These are phyloP conservation scores for Tulasnella sp. DNA, from an alignment of 768 basidiomycete genomes.

Conservation along the genomic window DNA sequence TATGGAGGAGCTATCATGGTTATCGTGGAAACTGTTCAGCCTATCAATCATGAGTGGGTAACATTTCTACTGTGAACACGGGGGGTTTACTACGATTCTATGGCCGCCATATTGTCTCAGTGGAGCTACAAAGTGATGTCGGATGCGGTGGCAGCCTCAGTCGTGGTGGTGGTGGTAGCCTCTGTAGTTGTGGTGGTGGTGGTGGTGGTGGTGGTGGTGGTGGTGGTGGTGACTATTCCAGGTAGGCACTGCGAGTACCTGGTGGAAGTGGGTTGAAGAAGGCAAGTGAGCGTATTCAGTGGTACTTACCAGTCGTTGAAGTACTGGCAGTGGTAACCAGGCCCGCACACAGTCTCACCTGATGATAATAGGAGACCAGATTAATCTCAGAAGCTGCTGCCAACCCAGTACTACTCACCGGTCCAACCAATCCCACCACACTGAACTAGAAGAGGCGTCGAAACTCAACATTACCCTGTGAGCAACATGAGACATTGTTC, in stretches of 20 bases:
- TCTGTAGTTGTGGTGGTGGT: neutral
- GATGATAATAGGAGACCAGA: neutral
- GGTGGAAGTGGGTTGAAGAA: neutral
- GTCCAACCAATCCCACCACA: neutral
- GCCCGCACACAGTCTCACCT: neutral
- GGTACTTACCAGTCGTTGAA: neutral
- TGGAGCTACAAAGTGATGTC: no score
- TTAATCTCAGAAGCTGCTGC: neutral
- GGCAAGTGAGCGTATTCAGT: neutral
- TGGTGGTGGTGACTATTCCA: neutral
- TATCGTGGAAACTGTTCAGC: no score
- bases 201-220: neutral
- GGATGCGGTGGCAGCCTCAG: no score
- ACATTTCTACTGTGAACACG: no score
- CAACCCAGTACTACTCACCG: neutral
- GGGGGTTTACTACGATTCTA: no score
- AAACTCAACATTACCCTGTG: no score
- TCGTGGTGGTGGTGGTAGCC: constrained; percentile 29
- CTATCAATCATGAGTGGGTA: no score
- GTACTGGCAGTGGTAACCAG: neutral
- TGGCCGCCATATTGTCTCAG: no score
- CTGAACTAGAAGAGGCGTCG: neutral
- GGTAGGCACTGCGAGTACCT: neutral
- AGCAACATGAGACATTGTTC: neutral
- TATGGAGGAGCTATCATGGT: no score